These are phyloP conservation scores for Aristolochia californica DNA, from an alignment of 164 flowering plant genomes.

Conservation along the genomic window DNA sequence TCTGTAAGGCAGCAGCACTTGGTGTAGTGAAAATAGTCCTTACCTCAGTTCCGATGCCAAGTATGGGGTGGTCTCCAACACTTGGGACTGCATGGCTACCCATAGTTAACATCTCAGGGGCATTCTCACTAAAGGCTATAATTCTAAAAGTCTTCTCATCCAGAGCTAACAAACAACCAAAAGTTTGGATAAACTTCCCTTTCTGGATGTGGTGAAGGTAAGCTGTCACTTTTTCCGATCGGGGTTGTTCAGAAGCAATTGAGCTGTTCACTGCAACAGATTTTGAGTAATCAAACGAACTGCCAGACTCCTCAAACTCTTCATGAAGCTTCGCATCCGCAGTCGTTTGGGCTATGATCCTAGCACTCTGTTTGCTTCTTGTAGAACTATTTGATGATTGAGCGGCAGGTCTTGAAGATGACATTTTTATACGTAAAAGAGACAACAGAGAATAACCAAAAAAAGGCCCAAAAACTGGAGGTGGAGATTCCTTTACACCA, in stretches of 20 bases:
- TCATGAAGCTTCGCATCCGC: conserved; percentile 85
- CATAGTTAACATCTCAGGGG: conserved; percentile 82
- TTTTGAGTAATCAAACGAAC: conserved; percentile 75
- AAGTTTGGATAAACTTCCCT: conserved; percentile 66
- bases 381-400: conserved; percentile 48
- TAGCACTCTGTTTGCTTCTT: conserved; percentile 61
- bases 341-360: conserved; percentile 82
- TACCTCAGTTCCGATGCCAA: conserved; percentile 70
- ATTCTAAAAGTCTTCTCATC: conserved; percentile 73
- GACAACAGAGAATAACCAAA: too few species aligned
- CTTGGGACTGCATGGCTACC: conserved; percentile 84
- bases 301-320: conserved; percentile 77
- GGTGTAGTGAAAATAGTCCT: conserved; percentile 63
- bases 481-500: too few species aligned
- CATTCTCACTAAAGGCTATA: conserved; percentile 82
- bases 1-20: conserved; percentile 68
- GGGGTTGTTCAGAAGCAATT: conserved; percentile 27
- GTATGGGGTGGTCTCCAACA: conserved; percentile 64
- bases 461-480: too few species aligned
- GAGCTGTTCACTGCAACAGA: conserved; percentile 38
- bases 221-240: conserved; percentile 60
- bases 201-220: conserved; percentile 85
- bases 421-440: conserved; percentile 22
- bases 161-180: conserved; percentile 74
- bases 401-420: conserved; percentile 45